These are phyloP conservation scores for Sanguinoderma infundibulare DNA, from an alignment of 1,284 basidiomycete species.

Conservation along the genomic window DNA sequence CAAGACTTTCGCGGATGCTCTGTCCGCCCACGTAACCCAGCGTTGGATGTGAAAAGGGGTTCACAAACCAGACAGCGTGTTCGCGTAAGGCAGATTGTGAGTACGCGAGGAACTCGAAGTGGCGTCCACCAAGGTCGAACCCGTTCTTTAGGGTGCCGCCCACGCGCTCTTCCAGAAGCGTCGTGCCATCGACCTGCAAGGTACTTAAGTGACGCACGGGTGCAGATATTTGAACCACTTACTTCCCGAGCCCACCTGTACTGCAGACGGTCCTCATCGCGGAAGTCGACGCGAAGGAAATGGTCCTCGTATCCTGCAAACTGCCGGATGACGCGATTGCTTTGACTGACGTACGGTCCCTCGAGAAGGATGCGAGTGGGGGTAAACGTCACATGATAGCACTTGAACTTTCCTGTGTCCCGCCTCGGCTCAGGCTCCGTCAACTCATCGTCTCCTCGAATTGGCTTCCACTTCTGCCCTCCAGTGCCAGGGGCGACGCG, in stretches of 20 bases:
- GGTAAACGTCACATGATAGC: conserved; percentile 70
- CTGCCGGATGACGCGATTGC: conserved; percentile 65
- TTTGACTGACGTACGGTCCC: conserved; percentile 72
- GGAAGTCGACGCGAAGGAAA: conserved; percentile 80
- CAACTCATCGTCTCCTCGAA: conserved; percentile 7
- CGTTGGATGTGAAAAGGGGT: conserved; percentile 54
- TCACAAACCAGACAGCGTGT: conserved; percentile 81
- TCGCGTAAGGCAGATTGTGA: conserved; percentile 72
- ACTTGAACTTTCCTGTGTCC: conserved; percentile 48
- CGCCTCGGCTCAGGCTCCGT: conserved; percentile 10
- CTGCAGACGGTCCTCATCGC: conserved; percentile 73
- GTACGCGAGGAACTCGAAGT: conserved; percentile 77
- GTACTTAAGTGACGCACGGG: neutral
- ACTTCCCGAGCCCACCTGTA: conserved; percentile 68
- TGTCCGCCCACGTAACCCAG: conserved; percentile 52
- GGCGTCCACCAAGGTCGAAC: conserved; percentile 68
- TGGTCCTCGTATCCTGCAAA: conserved; percentile 61
- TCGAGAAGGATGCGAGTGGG: conserved; percentile 74
- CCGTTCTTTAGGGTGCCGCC: conserved; percentile 67
- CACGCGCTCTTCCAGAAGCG: conserved; percentile 63
- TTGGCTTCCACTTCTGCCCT: conserved; percentile 4
- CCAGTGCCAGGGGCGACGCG: conserved; percentile 28
- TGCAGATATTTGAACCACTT: neutral
- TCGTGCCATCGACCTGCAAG: conserved; percentile 53
- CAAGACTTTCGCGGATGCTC: conserved; percentile 62